Percentiles rank a stretch among this genome's conserved stretches.
These are phyloP conservation scores for Beauveria rudraprayagi DNA, from an alignment of 2,329 filamentous ascomycete species.

Conservation along the genomic window DNA sequence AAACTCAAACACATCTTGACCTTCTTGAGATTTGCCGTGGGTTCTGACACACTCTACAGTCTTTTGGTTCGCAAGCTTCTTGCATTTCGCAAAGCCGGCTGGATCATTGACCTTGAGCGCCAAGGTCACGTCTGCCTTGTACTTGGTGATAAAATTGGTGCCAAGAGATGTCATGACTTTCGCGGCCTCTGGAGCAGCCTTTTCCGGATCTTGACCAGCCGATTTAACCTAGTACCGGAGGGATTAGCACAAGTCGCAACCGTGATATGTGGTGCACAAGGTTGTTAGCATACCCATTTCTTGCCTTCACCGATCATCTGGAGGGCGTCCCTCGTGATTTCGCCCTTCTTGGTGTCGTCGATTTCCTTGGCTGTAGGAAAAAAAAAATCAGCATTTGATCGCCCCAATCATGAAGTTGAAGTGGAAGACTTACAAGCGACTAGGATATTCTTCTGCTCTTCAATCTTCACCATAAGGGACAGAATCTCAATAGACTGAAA, in stretches of 20 bases:
- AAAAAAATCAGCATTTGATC: background rate
- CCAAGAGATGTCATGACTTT: background rate
- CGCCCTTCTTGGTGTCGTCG: background rate
- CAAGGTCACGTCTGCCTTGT: background rate
- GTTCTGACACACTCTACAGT: no score
- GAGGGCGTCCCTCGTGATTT: background rate
- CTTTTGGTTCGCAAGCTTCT: no score
- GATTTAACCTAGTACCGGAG: background rate
- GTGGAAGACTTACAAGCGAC: background rate
- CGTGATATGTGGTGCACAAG: background rate
- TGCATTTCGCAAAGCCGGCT: no score
- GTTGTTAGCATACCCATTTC: background rate
- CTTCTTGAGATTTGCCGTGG: no score
- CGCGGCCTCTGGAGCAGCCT: background rate
- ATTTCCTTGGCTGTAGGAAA: background rate
- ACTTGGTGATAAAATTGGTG: background rate
- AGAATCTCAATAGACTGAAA: background rate
- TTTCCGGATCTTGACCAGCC: background rate
- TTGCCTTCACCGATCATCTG: background rate
- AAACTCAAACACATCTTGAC: no score
- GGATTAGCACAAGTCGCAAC: background rate
- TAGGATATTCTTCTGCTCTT: background rate
- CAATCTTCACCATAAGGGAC: background rate
- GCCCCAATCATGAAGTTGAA: background rate
- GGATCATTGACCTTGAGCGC: background rate